These are phyloP conservation scores for Tricholoma furcatifolium DNA, from an alignment of 768 basidiomycete genomes.

Conservation along the genomic window DNA sequence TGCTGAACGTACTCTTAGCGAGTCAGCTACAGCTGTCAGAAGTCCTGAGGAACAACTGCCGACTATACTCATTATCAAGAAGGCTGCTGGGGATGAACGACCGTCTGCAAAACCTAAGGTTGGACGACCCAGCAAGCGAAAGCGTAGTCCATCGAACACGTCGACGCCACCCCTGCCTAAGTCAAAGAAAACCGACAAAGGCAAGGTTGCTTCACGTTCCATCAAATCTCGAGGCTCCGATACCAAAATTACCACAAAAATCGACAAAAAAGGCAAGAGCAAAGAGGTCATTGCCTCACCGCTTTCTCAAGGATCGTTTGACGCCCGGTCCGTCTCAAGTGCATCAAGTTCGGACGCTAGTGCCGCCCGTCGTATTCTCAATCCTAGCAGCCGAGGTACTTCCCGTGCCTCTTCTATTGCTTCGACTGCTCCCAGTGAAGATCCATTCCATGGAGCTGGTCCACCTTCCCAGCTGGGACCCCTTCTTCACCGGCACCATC, in stretches of 20 bases:
- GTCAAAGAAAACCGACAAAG: constrained; percentile 10
- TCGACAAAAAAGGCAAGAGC: constrained; percentile 34
- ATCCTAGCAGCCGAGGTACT: constrained; percentile 24
- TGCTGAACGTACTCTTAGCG: background rate
- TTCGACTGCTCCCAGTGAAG: constrained; percentile 33
- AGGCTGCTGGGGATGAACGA: constrained; percentile 4
- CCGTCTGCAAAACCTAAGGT: constrained; percentile 8
- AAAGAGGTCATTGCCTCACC: constrained; percentile 22
- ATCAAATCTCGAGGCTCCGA: constrained; percentile 13
- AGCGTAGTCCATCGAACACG: constrained; percentile 16
- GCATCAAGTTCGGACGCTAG: constrained; percentile 39
- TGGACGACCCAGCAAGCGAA: constrained; percentile 18
- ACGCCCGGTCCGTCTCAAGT: constrained; percentile 19
- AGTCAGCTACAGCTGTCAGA: constrained; percentile 5
- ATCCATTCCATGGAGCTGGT: constrained; percentile 15
- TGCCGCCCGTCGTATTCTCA: constrained; percentile 33
- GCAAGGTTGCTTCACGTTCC: constrained; percentile 3
- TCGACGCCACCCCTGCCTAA: background rate
- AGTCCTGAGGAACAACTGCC: constrained; percentile 23
- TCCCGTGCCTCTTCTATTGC: constrained; percentile 53
- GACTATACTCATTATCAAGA: constrained; percentile 28
- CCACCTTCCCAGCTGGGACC: constrained; percentile 16
- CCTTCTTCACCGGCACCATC: constrained; percentile 30
- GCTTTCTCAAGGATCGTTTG: constrained; percentile 13
- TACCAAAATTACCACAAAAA: constrained; percentile 5